Base-by-base conservation (phyloP, 2,329 filamentous ascomycete species). In the Aspergillus fumigatiaffinis region DNA sequence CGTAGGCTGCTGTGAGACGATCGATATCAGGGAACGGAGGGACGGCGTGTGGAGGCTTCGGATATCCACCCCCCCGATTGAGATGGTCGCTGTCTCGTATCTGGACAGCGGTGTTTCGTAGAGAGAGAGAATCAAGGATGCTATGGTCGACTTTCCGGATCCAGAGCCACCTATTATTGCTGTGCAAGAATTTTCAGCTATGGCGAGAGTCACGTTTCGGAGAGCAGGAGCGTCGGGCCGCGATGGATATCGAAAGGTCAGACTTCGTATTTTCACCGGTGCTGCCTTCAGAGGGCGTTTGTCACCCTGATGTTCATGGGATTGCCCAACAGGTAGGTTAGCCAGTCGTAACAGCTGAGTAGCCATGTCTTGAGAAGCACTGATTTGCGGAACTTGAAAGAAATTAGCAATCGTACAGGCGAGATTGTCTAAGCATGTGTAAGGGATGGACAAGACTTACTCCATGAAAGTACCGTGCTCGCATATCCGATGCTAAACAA, bases 131-230 rank as follows among this genome's bases (percentile, higher is more conserved):
- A 97, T 78, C 0, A 97, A 76, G 0, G 88, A 84, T 0, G 88
- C 82, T 38, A 97, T 80, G 0, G 93, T 97, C 14, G 89, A 92
- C 75, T 99, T 97, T 1, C 94, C 93, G n/a, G 88, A 90, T 0
- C 94, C 93, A 0, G 92, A 96, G 0, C 84, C 77, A 1, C 93
- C 92, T 2, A 95, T 91, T 21, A 97, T 85, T 2, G 90, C 91
- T 0, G 87, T 87, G 63, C 85, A 89, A 3, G 83, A 85, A 23
- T 87, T 86, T 0, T 82, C 72, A 1, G 79, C 69, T 52, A 97
- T 83, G 0, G 74, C 77, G 7, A 96, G 76, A n/a, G 80, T 85
- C n/a, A 96, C 71, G 23, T 84, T 77, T 9, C 79, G 78, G 1
- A 97, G 77, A 0, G 91, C 83, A 0, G 70, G 68, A 0, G 77